phyloP scores from a whole-genome alignment of 129 eudicot genomes.

The Cynara cardunculus region DNA sequence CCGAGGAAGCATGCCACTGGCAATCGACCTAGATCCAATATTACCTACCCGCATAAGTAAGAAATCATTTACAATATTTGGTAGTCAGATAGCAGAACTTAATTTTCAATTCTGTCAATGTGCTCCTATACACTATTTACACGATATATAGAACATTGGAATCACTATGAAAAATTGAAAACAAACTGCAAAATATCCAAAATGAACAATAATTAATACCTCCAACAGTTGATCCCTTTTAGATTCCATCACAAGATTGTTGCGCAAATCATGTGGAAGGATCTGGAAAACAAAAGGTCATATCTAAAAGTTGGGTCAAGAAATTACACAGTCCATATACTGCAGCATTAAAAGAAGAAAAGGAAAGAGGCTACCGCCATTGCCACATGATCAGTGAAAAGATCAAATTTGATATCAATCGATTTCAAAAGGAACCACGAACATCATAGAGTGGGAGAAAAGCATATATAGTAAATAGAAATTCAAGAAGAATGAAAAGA shows the following conservation, averaged over 20 bases:
- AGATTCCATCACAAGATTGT: constrained; percentile 46
- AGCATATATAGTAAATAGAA: background rate
- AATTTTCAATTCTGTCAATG: background rate
- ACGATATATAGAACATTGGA: constrained; percentile 1
- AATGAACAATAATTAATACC: constrained; percentile 28
- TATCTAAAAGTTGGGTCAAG: constrained; percentile 10
- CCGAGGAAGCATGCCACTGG: constrained; percentile 71
- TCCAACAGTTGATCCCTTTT: constrained; percentile 56
- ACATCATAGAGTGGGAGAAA: background rate
- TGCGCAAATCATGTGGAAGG: constrained; percentile 66
- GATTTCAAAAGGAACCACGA: background rate
- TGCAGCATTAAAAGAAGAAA: background rate
- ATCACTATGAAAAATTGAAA: background rate
- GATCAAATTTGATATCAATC: background rate
- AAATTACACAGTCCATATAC: background rate
- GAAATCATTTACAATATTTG: background rate
- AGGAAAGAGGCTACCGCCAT: background rate
- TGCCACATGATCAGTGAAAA: background rate
- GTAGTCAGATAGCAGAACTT: background rate
- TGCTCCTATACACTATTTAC: background rate
- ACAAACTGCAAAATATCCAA: background rate
- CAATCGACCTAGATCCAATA: constrained; percentile 70
- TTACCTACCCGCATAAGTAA: constrained; percentile 42
- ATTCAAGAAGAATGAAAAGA: background rate
- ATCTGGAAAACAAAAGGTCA: constrained; percentile 40